These are phyloP conservation scores for Nakazawaea holstii DNA, from an alignment of 805 yeast genomes.

Conservation along the genomic window DNA sequence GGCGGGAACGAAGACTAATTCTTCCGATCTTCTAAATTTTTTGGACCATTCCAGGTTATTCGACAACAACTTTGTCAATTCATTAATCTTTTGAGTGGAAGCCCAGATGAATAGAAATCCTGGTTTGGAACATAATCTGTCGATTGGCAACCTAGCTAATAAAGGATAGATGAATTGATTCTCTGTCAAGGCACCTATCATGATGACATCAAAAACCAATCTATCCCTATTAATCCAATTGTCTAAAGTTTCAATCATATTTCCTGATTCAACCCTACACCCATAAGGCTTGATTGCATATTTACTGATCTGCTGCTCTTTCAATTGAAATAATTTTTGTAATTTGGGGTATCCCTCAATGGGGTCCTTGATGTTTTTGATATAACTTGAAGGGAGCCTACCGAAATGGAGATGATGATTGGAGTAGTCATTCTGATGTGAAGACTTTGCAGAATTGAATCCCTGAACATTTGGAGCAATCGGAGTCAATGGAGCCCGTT, in stretches of 20 bases:
- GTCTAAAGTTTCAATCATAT: constrained; percentile 52
- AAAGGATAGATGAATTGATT: constrained; percentile 63
- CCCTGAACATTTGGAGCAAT: constrained; percentile 1
- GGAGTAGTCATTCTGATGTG: constrained; percentile 66
- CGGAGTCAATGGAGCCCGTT: neutral
- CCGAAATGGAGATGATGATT: constrained; percentile 63
- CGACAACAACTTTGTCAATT: constrained; percentile 46
- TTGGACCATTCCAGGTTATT: constrained; percentile 45
- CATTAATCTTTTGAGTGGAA: constrained; percentile 64
- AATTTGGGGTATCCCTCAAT: constrained; percentile 85
- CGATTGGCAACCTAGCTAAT: constrained; percentile 62
- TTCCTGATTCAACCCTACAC: constrained; percentile 42
- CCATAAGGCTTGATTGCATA: constrained; percentile 67
- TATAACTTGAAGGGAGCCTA: constrained; percentile 53
- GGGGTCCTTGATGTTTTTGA: constrained; percentile 61
- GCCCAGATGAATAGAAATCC: constrained; percentile 89
- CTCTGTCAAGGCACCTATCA: constrained; percentile 84
- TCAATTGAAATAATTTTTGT: constrained; percentile 60
- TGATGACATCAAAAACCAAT: constrained; percentile 78
- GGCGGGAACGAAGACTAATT: constrained; percentile 75
- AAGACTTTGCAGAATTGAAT: constrained; percentile 15
- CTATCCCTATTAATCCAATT: constrained; percentile 56
- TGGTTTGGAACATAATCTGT: constrained; percentile 72
- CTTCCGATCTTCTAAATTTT: constrained; percentile 84
- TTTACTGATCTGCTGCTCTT: constrained; percentile 47